Evolutionary conservation across 345 rosid species (phyloP).

Genomic region (Psidium guajava): DNA sequence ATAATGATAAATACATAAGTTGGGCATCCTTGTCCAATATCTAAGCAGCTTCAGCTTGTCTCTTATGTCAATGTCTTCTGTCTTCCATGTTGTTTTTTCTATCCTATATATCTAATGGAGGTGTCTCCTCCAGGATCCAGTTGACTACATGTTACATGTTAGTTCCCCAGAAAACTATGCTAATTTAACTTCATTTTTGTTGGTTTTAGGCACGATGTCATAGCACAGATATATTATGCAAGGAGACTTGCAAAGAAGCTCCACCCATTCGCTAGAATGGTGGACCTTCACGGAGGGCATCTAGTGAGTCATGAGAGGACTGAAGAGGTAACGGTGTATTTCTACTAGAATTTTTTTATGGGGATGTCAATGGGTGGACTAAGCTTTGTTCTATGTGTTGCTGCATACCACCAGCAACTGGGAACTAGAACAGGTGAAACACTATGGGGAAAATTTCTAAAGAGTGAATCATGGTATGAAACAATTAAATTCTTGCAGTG

Average conservation of each 20-base stretch:
- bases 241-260: constrained; percentile 77
- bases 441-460: neutral
- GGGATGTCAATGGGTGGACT: neutral
- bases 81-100: neutral
- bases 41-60: neutral
- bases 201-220: constrained; percentile 65
- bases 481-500: neutral
- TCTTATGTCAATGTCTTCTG: neutral
- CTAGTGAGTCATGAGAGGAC: constrained; percentile 89
- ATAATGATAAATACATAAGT: neutral
- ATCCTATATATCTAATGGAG: neutral
- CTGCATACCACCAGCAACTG: neutral
- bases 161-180: neutral
- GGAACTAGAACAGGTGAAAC: neutral
- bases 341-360: neutral
- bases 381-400: neutral
- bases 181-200: constrained; percentile 7
- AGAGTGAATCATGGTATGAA: neutral
- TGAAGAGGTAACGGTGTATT: constrained; percentile 48
- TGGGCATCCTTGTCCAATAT: neutral
- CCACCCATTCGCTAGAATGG: constrained; percentile 77
- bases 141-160: neutral
- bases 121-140: neutral
- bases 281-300: constrained; percentile 96
- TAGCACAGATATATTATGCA: constrained; percentile 83